Conservation (phyloP, 495 filamentous ascomycete genomes). For the Aspergillus asperescens region DNA sequence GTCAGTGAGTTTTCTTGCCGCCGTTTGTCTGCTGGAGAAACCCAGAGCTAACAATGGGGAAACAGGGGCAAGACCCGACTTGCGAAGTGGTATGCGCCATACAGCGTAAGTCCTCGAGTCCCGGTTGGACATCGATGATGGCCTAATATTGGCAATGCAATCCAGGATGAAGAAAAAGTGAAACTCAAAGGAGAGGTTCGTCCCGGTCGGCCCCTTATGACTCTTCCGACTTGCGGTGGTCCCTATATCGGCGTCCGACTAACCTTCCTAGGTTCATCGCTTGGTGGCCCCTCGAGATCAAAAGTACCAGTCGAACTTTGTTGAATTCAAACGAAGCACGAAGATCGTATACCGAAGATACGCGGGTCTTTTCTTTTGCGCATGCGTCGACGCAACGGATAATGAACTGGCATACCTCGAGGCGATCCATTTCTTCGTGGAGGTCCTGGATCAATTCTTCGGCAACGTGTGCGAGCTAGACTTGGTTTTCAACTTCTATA, state of each 20-base stretch:
- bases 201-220: constrained; percentile 11
- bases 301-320: constrained; percentile 99
- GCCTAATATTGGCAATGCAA: not conserved
- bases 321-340: constrained; percentile 74
- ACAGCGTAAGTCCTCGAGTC: constrained; percentile 58
- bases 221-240: constrained; percentile 3
- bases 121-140: not conserved
- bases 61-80: constrained; percentile 93
- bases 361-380: constrained; percentile 97
- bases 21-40: not conserved
- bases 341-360: constrained; percentile 97
- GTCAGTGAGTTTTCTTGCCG: constrained; percentile 59
- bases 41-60: constrained; percentile 6
- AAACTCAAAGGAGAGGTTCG: constrained; percentile 83
- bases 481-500: constrained; percentile 97
- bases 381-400: constrained; percentile 97
- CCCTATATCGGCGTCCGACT: constrained; percentile 3
- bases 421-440: constrained; percentile 98
- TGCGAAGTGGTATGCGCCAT: constrained; percentile 98
- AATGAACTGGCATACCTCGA: constrained; percentile 97
- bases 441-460: constrained; percentile 97
- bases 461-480: constrained; percentile 99
- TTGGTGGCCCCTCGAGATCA: constrained; percentile 96
- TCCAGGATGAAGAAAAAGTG: constrained; percentile 86
- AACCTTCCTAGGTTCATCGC: constrained; percentile 69